These are phyloP conservation scores for Claviceps digitariae DNA, from an alignment of 2,329 filamentous ascomycete genomes.

Conservation along the genomic window DNA sequence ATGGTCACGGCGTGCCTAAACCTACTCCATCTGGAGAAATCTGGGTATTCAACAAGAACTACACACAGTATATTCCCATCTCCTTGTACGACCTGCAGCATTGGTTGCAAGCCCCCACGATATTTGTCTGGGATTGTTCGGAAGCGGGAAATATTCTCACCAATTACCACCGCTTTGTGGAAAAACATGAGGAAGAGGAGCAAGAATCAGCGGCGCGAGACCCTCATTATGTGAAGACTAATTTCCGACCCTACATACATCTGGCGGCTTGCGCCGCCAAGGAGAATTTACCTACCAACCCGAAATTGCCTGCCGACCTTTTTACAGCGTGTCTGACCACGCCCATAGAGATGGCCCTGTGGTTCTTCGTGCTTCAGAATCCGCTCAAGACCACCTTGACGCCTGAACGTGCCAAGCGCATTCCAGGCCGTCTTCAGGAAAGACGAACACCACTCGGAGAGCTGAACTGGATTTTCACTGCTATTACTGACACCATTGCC, in stretches of 20 bases:
- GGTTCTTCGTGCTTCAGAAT: slow-evolving; percentile 93
- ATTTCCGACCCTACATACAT: slow-evolving; percentile 61
- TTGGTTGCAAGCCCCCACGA: slow-evolving; percentile 88
- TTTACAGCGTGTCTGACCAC: slow-evolving; percentile 95
- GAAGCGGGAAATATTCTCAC: slow-evolving; percentile 90
- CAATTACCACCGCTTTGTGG: slow-evolving; percentile 88
- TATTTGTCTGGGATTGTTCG: slow-evolving; percentile 97
- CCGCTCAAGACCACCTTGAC: slow-evolving; percentile 56
- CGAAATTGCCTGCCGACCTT: slow-evolving; percentile 80
- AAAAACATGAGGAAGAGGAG: slow-evolving; percentile 89
- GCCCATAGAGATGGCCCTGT: slow-evolving; percentile 91
- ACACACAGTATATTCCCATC: slow-evolving; percentile 96
- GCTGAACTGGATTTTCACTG: slow-evolving; percentile 98
- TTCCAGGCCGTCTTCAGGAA: slow-evolving; percentile 85
- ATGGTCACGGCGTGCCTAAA: slow-evolving; percentile 92
- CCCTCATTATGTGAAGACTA: slow-evolving; percentile 69
- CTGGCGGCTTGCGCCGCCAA: slow-evolving; percentile 81
- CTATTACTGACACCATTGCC: slow-evolving; percentile 95
- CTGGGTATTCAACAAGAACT: slow-evolving; percentile 98
- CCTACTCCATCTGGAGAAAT: slow-evolving; percentile 93
- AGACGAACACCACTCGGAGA: slow-evolving; percentile 87
- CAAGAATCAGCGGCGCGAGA: slow-evolving; percentile 62
- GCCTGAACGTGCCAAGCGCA: slow-evolving; percentile 72
- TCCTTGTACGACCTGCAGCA: slow-evolving; percentile 89
- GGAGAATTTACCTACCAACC: slow-evolving; percentile 90